Conservation (phyloP, 2,329 filamentous ascomycete genomes). For the Talaromyces sp. region DNA sequence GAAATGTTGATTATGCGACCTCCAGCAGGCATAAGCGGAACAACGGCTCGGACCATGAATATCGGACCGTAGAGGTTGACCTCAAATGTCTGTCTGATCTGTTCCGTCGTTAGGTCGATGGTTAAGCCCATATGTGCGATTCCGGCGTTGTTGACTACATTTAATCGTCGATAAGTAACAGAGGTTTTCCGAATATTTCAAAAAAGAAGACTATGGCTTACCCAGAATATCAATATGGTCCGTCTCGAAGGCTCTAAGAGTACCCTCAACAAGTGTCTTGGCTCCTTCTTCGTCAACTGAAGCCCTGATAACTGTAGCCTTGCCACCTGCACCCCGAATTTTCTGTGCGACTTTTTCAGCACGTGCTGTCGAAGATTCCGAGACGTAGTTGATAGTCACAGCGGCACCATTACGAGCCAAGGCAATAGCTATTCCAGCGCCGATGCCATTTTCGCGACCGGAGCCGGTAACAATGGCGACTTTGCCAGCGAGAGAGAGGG, state of each 20-base stretch:
- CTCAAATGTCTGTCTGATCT: conserved; percentile 1
- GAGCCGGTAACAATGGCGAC: conserved; percentile 11
- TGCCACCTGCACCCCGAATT: not conserved
- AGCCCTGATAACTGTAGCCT: conserved; percentile 2
- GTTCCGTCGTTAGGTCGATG: not conserved
- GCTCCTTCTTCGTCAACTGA: not conserved
- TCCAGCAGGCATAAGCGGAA: conserved; percentile 3
- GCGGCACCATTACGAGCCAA: conserved; percentile 11
- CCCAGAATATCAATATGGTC: conserved; percentile 10
- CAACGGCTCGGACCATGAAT: conserved; percentile 1
- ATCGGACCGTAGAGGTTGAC: not conserved
- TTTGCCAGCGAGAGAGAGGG: conserved; percentile 12
- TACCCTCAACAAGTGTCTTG: not conserved
- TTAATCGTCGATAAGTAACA: not conserved
- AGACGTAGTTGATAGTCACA: conserved; percentile 10
- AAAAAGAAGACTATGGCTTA: not conserved
- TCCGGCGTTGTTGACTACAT: conserved; percentile 6
- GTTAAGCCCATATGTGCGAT: not conserved
- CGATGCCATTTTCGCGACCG: conserved; percentile 12
- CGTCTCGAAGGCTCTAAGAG: not conserved
- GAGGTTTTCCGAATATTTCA: not conserved
- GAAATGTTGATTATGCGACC: conserved; percentile 16
- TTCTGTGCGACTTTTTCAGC: not conserved
- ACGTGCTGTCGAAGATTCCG: not conserved
- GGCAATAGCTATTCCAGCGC: conserved; percentile 10